Conservation (phyloP, 305 asterid species). For the Fraxinus platypoda region DNA sequence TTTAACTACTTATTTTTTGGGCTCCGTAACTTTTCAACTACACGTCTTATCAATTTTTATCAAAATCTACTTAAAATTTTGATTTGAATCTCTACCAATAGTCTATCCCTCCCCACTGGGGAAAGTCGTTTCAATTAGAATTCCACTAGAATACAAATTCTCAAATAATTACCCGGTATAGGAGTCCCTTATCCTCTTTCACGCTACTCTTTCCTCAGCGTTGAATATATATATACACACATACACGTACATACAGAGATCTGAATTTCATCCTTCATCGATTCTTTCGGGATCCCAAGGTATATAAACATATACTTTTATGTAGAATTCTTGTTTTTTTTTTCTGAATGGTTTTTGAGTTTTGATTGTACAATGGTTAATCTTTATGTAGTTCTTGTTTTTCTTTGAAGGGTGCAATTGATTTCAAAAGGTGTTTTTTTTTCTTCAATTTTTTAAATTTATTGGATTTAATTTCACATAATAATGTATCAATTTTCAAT, state of each 20-base stretch:
- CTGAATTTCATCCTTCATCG: constrained; percentile 6
- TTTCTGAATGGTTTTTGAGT: neutral
- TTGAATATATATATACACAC: neutral
- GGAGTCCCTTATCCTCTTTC: neutral
- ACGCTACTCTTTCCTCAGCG: constrained; percentile 3
- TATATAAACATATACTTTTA: neutral
- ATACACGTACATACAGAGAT: neutral
- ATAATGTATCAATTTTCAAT: neutral
- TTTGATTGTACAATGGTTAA: neutral
- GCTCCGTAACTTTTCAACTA: too few relatives aligned
- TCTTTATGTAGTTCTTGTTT: neutral
- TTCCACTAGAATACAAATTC: neutral
- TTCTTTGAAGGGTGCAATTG: constrained; percentile 24
- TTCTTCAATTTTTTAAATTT: neutral
- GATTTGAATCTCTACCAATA: too few relatives aligned
- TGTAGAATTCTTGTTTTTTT: neutral
- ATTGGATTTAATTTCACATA: constrained; percentile 10
- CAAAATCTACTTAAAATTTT: too few relatives aligned
- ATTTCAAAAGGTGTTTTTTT: neutral
- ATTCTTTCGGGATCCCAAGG: constrained; percentile 11
- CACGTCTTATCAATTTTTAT: too few relatives aligned
- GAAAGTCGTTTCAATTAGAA: neutral
- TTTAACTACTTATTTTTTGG: too few relatives aligned
- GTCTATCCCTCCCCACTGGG: neutral
- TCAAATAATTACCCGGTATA: neutral